phyloP scores from a whole-genome alignment of 768 basidiomycete species.

The Auricularia sp. region DNA sequence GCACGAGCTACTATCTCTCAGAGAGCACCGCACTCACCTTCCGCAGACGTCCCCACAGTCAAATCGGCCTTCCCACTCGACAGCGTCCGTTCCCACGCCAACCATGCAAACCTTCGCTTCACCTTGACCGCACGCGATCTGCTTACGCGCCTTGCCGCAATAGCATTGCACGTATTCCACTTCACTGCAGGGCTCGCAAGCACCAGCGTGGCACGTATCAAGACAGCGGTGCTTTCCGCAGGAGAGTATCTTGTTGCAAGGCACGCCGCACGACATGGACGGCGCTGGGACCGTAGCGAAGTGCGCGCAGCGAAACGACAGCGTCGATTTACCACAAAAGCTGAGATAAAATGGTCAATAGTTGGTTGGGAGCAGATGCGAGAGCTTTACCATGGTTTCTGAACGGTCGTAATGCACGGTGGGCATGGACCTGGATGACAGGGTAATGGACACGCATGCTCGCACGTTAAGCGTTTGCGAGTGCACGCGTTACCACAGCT shows the following conservation, averaged over 20 bases:
- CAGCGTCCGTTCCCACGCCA: constrained; percentile 26
- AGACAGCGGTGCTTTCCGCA: constrained; percentile 72
- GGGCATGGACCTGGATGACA: constrained; percentile 98
- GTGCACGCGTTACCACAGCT: constrained; percentile 26
- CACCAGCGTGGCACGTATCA: constrained; percentile 63
- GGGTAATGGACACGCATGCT: constrained; percentile 69
- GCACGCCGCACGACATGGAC: constrained; percentile 27
- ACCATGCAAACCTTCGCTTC: constrained; percentile 31
- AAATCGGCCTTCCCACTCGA: constrained; percentile 56
- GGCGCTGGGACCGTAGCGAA: constrained; percentile 12
- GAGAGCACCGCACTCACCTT: constrained; percentile 27
- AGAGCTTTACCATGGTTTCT: constrained; percentile 50
- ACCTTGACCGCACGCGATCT: constrained; percentile 59
- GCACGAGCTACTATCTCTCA: too few species aligned
- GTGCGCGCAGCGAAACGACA: constrained; percentile 51
- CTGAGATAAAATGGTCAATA: neutral
- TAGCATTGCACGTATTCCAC: constrained; percentile 55
- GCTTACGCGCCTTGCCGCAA: constrained; percentile 60
- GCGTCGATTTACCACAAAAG: constrained; percentile 46
- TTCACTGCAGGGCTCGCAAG: constrained; percentile 55
- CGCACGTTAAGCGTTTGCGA: constrained; percentile 35
- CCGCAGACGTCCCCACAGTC: constrained; percentile 53
- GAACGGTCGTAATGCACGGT: constrained; percentile 74
- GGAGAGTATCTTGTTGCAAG: constrained; percentile 35
- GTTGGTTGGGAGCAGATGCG: neutral